phyloP scores from a whole-genome alignment of 2,329 filamentous ascomycete genomes.

The Neofusicoccum sp. region DNA sequence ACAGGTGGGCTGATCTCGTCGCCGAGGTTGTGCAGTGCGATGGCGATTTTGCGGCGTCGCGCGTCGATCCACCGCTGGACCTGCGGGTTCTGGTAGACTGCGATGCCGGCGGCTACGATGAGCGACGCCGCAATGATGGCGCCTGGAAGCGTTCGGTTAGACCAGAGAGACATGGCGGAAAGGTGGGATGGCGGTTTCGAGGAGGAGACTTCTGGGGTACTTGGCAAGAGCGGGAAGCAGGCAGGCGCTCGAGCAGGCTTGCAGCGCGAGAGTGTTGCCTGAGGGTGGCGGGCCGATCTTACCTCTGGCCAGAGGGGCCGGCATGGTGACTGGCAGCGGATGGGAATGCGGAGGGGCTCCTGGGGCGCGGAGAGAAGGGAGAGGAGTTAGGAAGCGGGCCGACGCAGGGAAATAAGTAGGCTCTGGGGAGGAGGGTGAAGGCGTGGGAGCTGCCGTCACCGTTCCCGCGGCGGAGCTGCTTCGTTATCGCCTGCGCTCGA shows the following conservation, averaged over 20 bases:
- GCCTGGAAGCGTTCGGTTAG: conserved; percentile 49
- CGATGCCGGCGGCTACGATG: conserved; percentile 63
- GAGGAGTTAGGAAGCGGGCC: not conserved
- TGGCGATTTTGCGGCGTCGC: conserved; percentile 62
- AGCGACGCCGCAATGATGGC: conserved; percentile 65
- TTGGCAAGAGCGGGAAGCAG: conserved; percentile 25
- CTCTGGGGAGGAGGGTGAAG: not conserved
- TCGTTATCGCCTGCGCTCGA: conserved; percentile 12
- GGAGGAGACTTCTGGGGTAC: conserved; percentile 7
- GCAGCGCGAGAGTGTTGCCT: conserved; percentile 21
- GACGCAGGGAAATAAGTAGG: conserved; percentile 5
- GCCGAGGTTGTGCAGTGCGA: conserved; percentile 61
- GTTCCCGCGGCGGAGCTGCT: conserved; percentile 9
- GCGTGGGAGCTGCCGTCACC: conserved; percentile 1
- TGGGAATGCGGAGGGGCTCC: not conserved
- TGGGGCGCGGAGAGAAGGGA: not conserved
- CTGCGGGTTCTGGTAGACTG: conserved; percentile 66
- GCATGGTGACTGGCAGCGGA: conserved; percentile 31
- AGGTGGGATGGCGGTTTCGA: conserved; percentile 15
- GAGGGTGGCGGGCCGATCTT: conserved; percentile 32
- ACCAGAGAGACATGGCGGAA: conserved; percentile 21
- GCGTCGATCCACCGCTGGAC: conserved; percentile 64
- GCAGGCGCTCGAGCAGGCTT: conserved; percentile 25
- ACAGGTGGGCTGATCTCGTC: conserved; percentile 52
- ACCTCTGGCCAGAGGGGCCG: conserved; percentile 47